phyloP scores from a whole-genome alignment of 1,284 basidiomycete species.

The Austroboletus novae-zelandiae region DNA sequence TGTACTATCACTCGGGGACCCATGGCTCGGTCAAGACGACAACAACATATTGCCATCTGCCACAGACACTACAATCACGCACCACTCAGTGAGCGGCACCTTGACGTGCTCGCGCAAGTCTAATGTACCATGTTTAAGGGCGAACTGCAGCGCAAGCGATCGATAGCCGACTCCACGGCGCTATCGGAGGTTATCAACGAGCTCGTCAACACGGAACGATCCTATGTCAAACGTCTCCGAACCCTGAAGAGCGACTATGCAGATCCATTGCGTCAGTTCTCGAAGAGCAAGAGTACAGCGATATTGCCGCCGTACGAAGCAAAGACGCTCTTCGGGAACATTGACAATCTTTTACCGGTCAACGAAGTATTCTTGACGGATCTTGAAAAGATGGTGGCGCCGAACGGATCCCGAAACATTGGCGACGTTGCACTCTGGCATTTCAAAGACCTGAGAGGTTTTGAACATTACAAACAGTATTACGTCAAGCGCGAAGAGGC shows the following conservation, averaged over 20 bases:
- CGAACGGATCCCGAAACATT: constrained; percentile 57
- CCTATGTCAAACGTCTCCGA: constrained; percentile 72
- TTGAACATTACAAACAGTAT: constrained; percentile 90
- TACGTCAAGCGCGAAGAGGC: constrained; percentile 93
- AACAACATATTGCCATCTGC: constrained; percentile 41
- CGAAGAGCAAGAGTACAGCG: constrained; percentile 78
- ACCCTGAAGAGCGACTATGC: constrained; percentile 83
- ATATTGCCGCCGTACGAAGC: constrained; percentile 90
- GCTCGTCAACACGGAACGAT: constrained; percentile 73
- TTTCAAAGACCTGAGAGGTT: constrained; percentile 77
- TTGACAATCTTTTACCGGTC: constrained; percentile 84
- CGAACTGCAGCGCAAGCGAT: constrained; percentile 47
- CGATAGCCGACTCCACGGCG: constrained; percentile 59
- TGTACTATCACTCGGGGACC: constrained; percentile 69
- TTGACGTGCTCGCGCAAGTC: neutral
- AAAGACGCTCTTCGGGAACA: constrained; percentile 90
- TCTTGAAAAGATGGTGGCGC: constrained; percentile 72
- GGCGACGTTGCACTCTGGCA: constrained; percentile 87
- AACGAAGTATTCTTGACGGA: constrained; percentile 87
- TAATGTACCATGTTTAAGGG: constrained; percentile 36
- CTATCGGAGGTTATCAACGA: constrained; percentile 72
- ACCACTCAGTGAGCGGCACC: constrained; percentile 41
- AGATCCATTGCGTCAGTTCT: constrained; percentile 84
- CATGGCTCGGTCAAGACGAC: constrained; percentile 46
- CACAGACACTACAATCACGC: constrained; percentile 37